Evolutionary conservation across 306 rosid species (phyloP), one percentile per base, ranked within the genome.

Genomic region (Sechiopsis laciniata): DNA sequence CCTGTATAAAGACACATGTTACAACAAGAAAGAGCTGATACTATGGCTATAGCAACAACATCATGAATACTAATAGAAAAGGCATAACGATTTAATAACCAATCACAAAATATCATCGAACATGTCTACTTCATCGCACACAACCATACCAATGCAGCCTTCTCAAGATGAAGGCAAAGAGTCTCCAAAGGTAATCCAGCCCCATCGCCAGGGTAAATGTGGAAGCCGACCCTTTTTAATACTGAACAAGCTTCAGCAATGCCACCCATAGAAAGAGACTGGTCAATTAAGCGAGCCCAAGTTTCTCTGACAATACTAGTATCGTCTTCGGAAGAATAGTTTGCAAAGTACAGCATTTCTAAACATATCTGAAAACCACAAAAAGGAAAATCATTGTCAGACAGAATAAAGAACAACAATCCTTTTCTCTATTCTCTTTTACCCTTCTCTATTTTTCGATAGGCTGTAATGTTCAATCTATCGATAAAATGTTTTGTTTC

Each of bases 221-320:
- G 91, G 50, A 97, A 88, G n/a, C 99, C 99, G 58, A 94, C 90
- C 86, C 97, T 85, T 82, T 94, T 94, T 42, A 94, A 62, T 69
- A 87, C 96, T 0, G 97, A 83, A 85, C 99, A 91, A 65, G 99
- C 96, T 83, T 94, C 99, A 19, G 95, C 95, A 72, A 91, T 81
- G 72, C 99, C 99, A 20, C 99, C 99, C 72, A 80, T 88, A 63
- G 92, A 88, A 81, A 94, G 85, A 83, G 99, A 88, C 81, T 89
- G 97, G 83, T 94, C 97, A 55, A 89, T 73, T 70, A 94, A 89
- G 79, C 99, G 87, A 75, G 95, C 96, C 90, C 99, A 94, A 48
- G 97, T 89, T 80, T 91, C 99, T 84, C 96, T 87, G 26, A 83
- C 81, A 72, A 94, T 83, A 80, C 87, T 89, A 79, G 91, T 89